Evolutionary conservation across 768 basidiomycete genomes (phyloP).

Genomic region (Collybia sordida): DNA sequence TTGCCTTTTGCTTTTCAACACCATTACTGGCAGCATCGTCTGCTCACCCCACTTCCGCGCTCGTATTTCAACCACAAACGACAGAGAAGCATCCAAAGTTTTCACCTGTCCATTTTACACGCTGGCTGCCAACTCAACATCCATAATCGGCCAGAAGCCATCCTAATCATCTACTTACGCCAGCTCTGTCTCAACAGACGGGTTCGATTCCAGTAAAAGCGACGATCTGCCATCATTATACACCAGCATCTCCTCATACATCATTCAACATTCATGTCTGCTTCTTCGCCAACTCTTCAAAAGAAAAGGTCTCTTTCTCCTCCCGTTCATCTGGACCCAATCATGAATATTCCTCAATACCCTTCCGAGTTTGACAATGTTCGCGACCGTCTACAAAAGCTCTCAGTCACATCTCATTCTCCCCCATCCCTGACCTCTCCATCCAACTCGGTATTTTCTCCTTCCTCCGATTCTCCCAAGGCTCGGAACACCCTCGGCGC

Average conservation of each 20-base stretch:
- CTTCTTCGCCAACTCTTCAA: constrained; percentile 17
- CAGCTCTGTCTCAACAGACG: not conserved
- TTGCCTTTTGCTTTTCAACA: not conserved
- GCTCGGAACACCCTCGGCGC: constrained; percentile 10
- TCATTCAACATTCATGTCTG: constrained; percentile 14
- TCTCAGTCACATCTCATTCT: constrained; percentile 14
- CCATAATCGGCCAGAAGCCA: constrained; percentile 10
- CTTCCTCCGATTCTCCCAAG: constrained; percentile 6
- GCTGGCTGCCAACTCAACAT: not conserved
- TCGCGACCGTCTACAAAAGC: constrained; percentile 15
- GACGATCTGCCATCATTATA: constrained; percentile 30
- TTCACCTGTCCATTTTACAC: constrained; percentile 6
- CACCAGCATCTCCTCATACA: constrained; percentile 8
- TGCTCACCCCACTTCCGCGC: constrained; percentile 20
- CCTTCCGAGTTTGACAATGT: constrained; percentile 13
- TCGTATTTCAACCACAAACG: constrained; percentile 17
- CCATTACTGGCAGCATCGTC: constrained; percentile 10
- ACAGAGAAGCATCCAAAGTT: constrained; percentile 2
- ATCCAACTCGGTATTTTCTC: constrained; percentile 1
- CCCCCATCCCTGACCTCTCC: constrained; percentile 5
- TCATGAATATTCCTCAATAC: constrained; percentile 20
- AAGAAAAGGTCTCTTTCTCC: constrained; percentile 17
- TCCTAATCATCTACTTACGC: not conserved
- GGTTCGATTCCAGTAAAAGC: constrained; percentile 15
- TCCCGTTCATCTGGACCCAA: constrained; percentile 7